A percentile compares a stretch with the other conserved stretches of the same genome.
phyloP scores from a whole-genome alignment of 2,329 filamentous ascomycete genomes.

The Trichoderma citrinoviride region DNA sequence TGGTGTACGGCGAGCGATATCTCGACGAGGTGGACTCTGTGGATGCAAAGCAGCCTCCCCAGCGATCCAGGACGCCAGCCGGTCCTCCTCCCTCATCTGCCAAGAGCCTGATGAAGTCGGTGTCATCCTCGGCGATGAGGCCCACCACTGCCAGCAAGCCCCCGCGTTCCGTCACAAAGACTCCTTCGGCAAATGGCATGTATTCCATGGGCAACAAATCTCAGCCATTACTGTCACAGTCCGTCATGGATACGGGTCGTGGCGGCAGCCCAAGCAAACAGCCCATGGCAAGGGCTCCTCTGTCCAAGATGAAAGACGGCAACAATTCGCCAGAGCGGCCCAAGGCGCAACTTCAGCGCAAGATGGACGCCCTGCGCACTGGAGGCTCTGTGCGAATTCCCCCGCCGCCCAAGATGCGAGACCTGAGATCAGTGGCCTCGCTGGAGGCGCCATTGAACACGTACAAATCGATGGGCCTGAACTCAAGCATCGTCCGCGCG shows the following conservation, averaged over 20 bases:
- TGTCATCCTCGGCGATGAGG: conserved; percentile 1
- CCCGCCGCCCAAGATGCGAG: conserved; percentile 91
- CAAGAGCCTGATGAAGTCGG: conserved; percentile 25
- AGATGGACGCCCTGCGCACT: conserved; percentile 48
- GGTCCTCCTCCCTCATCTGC: conserved; percentile 52
- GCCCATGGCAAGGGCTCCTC: conserved; percentile 64
- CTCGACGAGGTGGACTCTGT: conserved; percentile 75
- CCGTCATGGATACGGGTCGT: conserved; percentile 28
- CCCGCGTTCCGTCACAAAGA: conserved; percentile 50
- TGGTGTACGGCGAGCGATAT: conserved; percentile 89
- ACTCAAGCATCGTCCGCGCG: conserved; percentile 56
- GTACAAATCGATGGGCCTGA: conserved; percentile 49
- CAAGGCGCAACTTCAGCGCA: conserved; percentile 40
- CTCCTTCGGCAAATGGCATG: conserved; percentile 48
- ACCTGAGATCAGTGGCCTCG: conserved; percentile 57
- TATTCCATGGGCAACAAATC: conserved; percentile 31
- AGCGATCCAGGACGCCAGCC: conserved; percentile 71
- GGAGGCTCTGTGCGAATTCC: conserved; percentile 64
- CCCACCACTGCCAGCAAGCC: conserved; percentile 31
- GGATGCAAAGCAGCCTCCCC: conserved; percentile 50
- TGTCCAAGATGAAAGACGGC: conserved; percentile 66
- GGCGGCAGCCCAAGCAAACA: conserved; percentile 52
- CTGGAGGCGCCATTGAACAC: conserved; percentile 50
- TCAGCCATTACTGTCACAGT: conserved; percentile 24
- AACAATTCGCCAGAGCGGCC: conserved; percentile 78